Evolutionary conservation across 2,329 filamentous ascomycete species (phyloP).

Genomic region (Cladophialophora psammophila): DNA sequence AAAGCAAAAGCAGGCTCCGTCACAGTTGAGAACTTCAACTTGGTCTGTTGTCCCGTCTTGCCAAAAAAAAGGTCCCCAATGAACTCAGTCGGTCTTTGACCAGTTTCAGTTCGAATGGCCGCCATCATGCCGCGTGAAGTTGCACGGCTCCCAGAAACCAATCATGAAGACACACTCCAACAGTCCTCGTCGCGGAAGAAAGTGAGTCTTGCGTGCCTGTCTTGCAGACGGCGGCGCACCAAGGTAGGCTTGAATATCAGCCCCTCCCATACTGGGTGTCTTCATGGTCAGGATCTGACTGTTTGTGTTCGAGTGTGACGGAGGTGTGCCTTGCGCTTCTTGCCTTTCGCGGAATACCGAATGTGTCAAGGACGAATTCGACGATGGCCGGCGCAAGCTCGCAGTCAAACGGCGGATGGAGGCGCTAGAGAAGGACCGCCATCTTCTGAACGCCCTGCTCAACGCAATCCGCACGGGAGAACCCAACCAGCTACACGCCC

Average conservation of each 20-base stretch:
- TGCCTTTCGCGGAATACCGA: conserved; percentile 42
- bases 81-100: neutral
- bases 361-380: conserved; percentile 42
- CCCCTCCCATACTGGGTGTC: neutral
- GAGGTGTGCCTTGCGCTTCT: conserved; percentile 43
- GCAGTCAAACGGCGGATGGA: conserved; percentile 42
- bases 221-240: conserved; percentile 24
- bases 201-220: conserved; percentile 27
- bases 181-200: conserved; percentile 19
- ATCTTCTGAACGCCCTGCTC: conserved; percentile 39
- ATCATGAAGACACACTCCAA: neutral
- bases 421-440: conserved; percentile 46
- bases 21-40: too few relatives aligned
- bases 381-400: conserved; percentile 43
- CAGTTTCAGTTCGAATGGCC: neutral
- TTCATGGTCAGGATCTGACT: neutral
- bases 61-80: neutral
- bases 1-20: too few relatives aligned
- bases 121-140: neutral
- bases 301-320: conserved; percentile 41
- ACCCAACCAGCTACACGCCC: conserved; percentile 28
- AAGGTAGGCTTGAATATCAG: conserved; percentile 11
- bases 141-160: neutral
- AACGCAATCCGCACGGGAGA: conserved; percentile 35
- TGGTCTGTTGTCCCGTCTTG: neutral